Base-by-base conservation (phyloP, 192 early-diverging fungal genomes). In the Backusella macrospora region DNA sequence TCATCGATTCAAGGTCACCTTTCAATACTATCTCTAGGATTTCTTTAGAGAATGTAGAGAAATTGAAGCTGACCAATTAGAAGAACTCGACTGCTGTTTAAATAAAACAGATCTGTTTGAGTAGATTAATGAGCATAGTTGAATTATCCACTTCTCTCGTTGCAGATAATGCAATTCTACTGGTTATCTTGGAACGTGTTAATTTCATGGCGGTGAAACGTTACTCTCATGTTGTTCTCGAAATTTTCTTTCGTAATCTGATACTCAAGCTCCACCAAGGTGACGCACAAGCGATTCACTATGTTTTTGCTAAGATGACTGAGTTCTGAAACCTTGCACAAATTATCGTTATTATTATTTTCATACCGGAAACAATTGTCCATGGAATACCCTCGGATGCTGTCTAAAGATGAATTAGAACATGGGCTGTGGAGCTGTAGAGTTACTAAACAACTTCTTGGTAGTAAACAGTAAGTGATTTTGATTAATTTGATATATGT, bases 21-120 rank as follows among this genome's bases (percentile, higher is more conserved):
- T 96, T 76, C 95, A 97, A 86, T 99, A 93, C 78, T 89, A 90
- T 15, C 85, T 99, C 47, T 99, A 97, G 98, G 98, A 99, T 81
- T 88, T 94, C 74, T 76, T 99, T 68, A 89, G 98, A 65, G 92
- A 90, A 65, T 84, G 94, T 78, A 93, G 90, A 34, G 94, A 94
- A 64, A 83, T 76, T n/a, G 93, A 92, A 68, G 89, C n/a, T n/a
- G n/a, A n/a, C n/a, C n/a, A n/a, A n/a, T n/a, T n/a, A n/a, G n/a
- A n/a, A n/a, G n/a, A n/a, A n/a, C n/a, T n/a, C n/a, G n/a, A n/a
- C n/a, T n/a, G n/a, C n/a, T 13, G 5, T 9, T n/a, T n/a, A n/a
- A n/a, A n/a, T n/a, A n/a, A n/a, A n/a, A n/a, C n/a, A n/a, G n/a
- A n/a, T n/a, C n/a, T n/a, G n/a, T n/a, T n/a, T n/a, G n/a, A n/a